A percentile compares a stretch with the other conserved stretches of the same genome.
Evolutionary conservation across 1,139 yeast genomes (phyloP).

Genomic region (Saccharomyces hybrid): DNA sequence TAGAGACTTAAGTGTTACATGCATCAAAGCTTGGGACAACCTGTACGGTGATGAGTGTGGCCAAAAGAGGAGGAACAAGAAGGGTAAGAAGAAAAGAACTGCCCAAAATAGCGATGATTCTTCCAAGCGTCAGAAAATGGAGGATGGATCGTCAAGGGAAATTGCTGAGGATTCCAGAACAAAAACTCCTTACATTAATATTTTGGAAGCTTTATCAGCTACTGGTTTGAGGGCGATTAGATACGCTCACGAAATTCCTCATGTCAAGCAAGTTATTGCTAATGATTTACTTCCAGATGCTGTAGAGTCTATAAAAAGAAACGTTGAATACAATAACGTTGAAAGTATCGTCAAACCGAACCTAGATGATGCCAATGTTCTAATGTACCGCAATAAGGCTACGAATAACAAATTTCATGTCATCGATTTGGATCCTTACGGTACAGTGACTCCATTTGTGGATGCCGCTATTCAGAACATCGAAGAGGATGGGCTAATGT

Average conservation of each 20-base stretch:
- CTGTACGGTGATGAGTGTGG: slow-evolving; percentile 36
- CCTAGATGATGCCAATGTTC: slow-evolving; percentile 80
- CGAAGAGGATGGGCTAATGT: slow-evolving; percentile 71
- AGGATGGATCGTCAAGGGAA: slow-evolving; percentile 11
- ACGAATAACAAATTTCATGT: slow-evolving; percentile 54
- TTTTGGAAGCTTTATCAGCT: slow-evolving; percentile 91
- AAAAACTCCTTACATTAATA: slow-evolving; percentile 46
- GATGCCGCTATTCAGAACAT: slow-evolving; percentile 83
- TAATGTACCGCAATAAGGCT: slow-evolving; percentile 53
- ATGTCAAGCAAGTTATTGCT: slow-evolving; percentile 66
- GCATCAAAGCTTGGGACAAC: slow-evolving; percentile 80
- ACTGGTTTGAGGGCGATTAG: slow-evolving; percentile 92
- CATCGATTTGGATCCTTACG: slow-evolving; percentile 93
- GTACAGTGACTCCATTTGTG: slow-evolving; percentile 91
- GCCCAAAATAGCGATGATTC: slow-evolving; percentile 12
- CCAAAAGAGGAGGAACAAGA: slow-evolving; percentile 31
- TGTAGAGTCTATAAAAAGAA: slow-evolving; percentile 69
- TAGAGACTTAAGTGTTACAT: slow-evolving; percentile 79
- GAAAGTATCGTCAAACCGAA: slow-evolving; percentile 50
- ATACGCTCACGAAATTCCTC: slow-evolving; percentile 83
- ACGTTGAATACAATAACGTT: slow-evolving; percentile 60
- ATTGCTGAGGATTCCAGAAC: slow-evolving; percentile 7
- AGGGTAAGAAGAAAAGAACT: slow-evolving; percentile 21
- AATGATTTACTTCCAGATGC: slow-evolving; percentile 85
- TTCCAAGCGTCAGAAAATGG: slow-evolving; percentile 23